A percentile compares a stretch with the other conserved stretches of the same genome.
phyloP scores from a whole-genome alignment of 208 protist species.

The Acanthamoeba rhysodes region DNA sequence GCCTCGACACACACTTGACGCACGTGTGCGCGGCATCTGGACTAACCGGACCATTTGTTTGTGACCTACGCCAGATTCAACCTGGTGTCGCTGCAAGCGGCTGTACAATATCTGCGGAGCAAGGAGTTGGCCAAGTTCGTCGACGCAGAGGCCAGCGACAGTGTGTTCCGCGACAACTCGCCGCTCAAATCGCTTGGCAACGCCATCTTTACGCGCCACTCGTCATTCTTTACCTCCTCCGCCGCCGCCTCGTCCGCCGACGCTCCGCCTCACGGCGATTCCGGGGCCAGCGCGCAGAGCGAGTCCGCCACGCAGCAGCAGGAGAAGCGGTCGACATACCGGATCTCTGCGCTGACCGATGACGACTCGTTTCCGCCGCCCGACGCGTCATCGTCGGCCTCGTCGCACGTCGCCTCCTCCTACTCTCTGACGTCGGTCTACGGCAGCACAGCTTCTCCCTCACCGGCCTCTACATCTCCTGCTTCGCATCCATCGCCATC shows the following conservation, averaged over 20 bases:
- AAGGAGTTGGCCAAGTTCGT: conserved; percentile 36
- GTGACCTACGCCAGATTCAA: not conserved
- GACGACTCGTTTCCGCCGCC: not conserved
- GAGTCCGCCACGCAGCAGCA: no score
- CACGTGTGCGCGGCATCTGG: no score
- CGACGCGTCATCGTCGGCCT: not conserved
- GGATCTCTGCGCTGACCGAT: not conserved
- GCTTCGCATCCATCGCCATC: not conserved
- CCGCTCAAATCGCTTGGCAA: conserved; percentile 16
- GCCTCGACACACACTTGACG: not conserved
- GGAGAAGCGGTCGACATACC: conserved; percentile 12
- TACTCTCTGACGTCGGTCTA: not conserved
- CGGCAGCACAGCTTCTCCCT: not conserved
- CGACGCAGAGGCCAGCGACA: not conserved
- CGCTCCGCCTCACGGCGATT: not conserved
- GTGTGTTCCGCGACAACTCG: not conserved
- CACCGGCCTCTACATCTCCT: not conserved
- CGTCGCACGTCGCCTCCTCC: not conserved
- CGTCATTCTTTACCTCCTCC: not conserved
- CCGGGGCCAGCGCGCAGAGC: not conserved
- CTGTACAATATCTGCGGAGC: conserved; percentile 59
- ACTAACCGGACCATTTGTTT: no score
- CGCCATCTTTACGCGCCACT: not conserved
- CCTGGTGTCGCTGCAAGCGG: conserved; percentile 39
- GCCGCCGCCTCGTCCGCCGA: not conserved